These are phyloP conservation scores for Echium plantagineum DNA, from an alignment of 257 asterid genomes.

Conservation along the genomic window DNA sequence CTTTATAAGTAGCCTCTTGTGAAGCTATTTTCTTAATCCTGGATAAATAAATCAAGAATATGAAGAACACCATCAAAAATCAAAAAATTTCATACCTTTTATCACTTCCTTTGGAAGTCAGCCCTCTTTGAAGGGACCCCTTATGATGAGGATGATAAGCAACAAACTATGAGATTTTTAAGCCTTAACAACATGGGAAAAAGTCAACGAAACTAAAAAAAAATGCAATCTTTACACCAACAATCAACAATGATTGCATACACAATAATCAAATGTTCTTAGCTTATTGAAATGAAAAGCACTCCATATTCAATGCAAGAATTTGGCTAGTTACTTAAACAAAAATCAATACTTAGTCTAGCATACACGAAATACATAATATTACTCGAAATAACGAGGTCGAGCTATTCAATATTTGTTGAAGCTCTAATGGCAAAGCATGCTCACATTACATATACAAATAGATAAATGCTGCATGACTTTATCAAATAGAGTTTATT, in stretches of 20 bases:
- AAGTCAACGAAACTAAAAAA: slow-evolving; percentile 6
- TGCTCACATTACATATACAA: slow-evolving; percentile 27
- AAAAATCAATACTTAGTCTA: too few relatives aligned
- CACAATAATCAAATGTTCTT: not conserved
- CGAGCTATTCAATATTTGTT: slow-evolving; percentile 22
- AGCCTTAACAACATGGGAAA: slow-evolving; percentile 11
- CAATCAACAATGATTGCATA: slow-evolving; percentile 15
- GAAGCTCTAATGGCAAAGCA: slow-evolving; percentile 89
- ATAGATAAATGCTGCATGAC: not conserved
- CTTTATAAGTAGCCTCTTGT: too few relatives aligned
- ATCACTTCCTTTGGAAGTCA: slow-evolving; percentile 20
- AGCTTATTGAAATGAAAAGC: slow-evolving; percentile 10
- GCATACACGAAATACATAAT: too few relatives aligned
- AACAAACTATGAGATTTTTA: slow-evolving; percentile 18
- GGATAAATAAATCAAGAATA: slow-evolving; percentile 10
- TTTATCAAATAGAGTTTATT: not conserved
- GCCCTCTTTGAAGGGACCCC: slow-evolving; percentile 33
- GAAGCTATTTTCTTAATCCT: too few relatives aligned
- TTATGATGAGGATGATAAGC: slow-evolving; percentile 32
- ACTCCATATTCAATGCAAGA: slow-evolving; percentile 29
- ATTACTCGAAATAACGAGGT: too few relatives aligned
- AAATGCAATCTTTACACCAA: slow-evolving; percentile 16
- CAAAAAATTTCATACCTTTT: slow-evolving; percentile 40
- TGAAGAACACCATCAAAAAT: slow-evolving; percentile 1
- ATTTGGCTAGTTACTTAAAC: too few relatives aligned